Evolutionary conservation across 345 rosid genomes (phyloP).

Genomic region (Pseudoturritis turrita): DNA sequence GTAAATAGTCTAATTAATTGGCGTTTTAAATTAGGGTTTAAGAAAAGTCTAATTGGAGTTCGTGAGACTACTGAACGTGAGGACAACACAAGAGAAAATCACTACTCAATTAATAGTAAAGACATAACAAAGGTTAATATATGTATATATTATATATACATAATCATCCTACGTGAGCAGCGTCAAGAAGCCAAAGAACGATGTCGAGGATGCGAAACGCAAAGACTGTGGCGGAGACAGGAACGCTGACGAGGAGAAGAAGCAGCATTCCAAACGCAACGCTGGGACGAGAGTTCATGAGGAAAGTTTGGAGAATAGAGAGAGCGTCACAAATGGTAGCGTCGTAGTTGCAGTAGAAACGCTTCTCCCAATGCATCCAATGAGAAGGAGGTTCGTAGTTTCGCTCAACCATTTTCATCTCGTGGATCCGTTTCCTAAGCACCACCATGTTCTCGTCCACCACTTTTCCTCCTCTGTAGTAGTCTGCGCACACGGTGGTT

Average conservation of each 20-base stretch:
- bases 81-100: too few relatives aligned
- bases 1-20: too few relatives aligned
- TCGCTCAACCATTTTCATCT: conserved; percentile 58
- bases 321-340: conserved; percentile 40
- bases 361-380: conserved; percentile 79
- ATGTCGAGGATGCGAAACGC: conserved; percentile 13
- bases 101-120: neutral
- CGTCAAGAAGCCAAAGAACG: neutral
- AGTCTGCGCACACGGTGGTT: conserved; percentile 10
- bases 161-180: conserved; percentile 6
- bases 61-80: too few relatives aligned
- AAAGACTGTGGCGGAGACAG: conserved; percentile 28
- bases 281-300: conserved; percentile 62
- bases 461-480: conserved; percentile 32
- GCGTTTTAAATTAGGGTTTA: too few relatives aligned
- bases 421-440: conserved; percentile 53
- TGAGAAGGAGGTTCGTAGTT: conserved; percentile 53
- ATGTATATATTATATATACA: too few relatives aligned
- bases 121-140: neutral
- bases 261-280: conserved; percentile 45
- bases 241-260: conserved; percentile 45
- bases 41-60: too few relatives aligned
- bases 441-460: conserved; percentile 66
- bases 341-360: conserved; percentile 40
- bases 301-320: conserved; percentile 41